Evolutionary conservation across 805 yeast species (phyloP).

Genomic region (Lachancea thermotolerans): DNA sequence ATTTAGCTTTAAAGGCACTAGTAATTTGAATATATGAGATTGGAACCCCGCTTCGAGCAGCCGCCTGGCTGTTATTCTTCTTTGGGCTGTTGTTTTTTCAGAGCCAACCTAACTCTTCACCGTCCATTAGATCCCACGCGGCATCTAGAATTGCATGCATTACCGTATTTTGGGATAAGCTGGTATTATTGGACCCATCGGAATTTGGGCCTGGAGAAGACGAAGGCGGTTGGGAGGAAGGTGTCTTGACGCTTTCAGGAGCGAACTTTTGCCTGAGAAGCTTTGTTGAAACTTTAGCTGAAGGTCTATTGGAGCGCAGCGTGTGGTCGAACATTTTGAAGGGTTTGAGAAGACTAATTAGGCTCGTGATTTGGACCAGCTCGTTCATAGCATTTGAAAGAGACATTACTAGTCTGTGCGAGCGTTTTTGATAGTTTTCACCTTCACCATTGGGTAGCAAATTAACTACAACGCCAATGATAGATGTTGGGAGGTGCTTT

Average conservation of each 20-base stretch:
- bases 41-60: no score
- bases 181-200: not conserved
- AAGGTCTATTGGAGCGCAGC: not conserved
- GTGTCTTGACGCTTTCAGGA: not conserved
- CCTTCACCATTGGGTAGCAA: conserved; percentile 7
- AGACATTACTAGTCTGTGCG: conserved; percentile 18
- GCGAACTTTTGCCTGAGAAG: conserved; percentile 1
- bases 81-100: not conserved
- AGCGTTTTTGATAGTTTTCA: not conserved
- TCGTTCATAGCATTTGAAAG: conserved; percentile 31
- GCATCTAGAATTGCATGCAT: conserved; percentile 13
- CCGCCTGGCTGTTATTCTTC: no score
- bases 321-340: conserved; percentile 23
- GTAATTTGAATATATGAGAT: no score
- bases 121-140: conserved; percentile 29
- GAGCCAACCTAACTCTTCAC: conserved; percentile 31
- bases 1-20: no score
- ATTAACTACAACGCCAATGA: conserved; percentile 26
- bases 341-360: conserved; percentile 26
- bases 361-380: conserved; percentile 28
- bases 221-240: not conserved
- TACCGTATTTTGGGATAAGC: not conserved
- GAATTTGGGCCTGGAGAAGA: no score
- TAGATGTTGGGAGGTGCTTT: conserved; percentile 26
- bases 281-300: not conserved